Base-by-base conservation (phyloP, 257 asterid species). In the Mitragyna speciosa region DNA sequence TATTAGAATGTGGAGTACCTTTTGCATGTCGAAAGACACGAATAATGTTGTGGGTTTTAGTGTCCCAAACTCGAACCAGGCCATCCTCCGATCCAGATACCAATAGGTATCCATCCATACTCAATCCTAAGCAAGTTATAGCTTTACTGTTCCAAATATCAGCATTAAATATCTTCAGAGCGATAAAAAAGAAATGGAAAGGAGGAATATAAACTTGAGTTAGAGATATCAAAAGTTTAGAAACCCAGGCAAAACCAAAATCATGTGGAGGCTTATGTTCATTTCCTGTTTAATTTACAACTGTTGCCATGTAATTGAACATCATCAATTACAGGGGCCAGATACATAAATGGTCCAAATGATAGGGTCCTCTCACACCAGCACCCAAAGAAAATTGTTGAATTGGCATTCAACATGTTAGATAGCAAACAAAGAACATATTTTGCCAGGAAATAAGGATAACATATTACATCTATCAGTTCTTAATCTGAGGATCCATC, bases 61-160 rank as follows among this genome's bases (percentile, higher is more conserved):
- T 90, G 82, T 95, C 92, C 98, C 97, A 95, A 76, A 94, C 92
- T 83, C 97, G 90, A 81, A 95, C 78, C 92, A 89, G 87, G 77
- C 98, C 99, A 87, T 96, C 97, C 84, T 94, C 97, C 67, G 97
- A 91, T 77, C 97, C 98, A 86, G 97, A 92, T 63, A 90, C 88
- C 83, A 96, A 85, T 64, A 90, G 86, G 67, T 56, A 79, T 36
- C 98, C 97, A 81, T 92, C 96, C 81, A 83, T 87, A 79, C 94
- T 90, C 76, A 89, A 86, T 47, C 96, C 91, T 90, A 96, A 85
- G 92, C 96, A 90, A 75, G 97, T 94, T 77, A 96, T 87, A 73
- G 93, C 95, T 85, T 94, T 96, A 83, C 98, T 94, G 93, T 86
- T 81, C 69, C 86, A 89, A 58, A 86, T 70, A 82, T 58, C 39